phyloP scores from a whole-genome alignment of 257 asterid species.

The Gynochthodes officinalis region DNA sequence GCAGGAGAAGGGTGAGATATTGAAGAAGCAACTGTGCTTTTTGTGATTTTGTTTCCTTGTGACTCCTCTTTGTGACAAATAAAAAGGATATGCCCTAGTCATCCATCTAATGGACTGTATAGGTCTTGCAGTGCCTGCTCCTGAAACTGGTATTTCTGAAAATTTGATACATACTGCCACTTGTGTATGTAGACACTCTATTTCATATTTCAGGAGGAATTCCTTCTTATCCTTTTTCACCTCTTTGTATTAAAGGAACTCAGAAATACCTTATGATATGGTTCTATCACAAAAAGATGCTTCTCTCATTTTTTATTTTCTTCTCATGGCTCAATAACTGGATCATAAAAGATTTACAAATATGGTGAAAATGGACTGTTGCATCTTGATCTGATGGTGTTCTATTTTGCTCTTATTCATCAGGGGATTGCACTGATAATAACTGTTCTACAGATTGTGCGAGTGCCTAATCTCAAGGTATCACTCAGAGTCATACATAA shows the following conservation, averaged over 20 bases:
- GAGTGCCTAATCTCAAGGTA: constrained; percentile 96
- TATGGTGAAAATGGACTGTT: not conserved
- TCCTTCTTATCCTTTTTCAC: not conserved
- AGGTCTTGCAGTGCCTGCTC: not conserved
- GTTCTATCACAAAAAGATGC: not conserved
- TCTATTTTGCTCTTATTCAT: constrained; percentile 22
- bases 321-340: not conserved
- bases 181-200: not conserved
- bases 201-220: not conserved
- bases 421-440: constrained; percentile 88
- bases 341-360: not conserved
- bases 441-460: constrained; percentile 89
- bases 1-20: not conserved
- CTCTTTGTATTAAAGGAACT: not conserved
- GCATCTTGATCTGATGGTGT: constrained; percentile 10
- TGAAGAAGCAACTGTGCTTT: not conserved
- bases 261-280: too few relatives aligned
- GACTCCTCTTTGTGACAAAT: not conserved
- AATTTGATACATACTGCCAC: not conserved
- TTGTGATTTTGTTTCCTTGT: not conserved
- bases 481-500: constrained; percentile 3
- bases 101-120: too few relatives aligned
- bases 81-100: not conserved
- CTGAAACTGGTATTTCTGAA: not conserved
- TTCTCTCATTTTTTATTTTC: not conserved